phyloP scores from a whole-genome alignment of 768 basidiomycete species.

The Grammothele lineata region DNA sequence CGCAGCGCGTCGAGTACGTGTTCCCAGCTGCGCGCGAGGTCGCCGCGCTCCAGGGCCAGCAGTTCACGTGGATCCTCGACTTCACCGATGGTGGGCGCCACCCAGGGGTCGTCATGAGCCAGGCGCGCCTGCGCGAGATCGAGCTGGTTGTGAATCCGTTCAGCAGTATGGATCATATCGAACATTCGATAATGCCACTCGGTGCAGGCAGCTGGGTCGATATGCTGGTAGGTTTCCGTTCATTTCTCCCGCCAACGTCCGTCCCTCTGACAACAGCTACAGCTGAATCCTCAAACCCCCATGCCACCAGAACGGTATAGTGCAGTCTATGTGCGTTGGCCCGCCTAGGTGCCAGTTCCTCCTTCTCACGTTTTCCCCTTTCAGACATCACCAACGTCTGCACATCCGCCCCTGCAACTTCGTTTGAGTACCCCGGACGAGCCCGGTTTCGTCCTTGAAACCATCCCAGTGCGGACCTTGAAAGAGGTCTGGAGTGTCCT shows the following conservation, averaged over 20 bases:
- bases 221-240: slow-evolving; percentile 39
- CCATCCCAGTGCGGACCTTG: slow-evolving; percentile 65
- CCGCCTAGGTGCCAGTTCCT: neutral
- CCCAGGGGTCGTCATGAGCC: slow-evolving; percentile 66
- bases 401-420: slow-evolving; percentile 67
- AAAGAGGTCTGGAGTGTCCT: slow-evolving; percentile 73
- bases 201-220: slow-evolving; percentile 62
- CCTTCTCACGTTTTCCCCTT: no score
- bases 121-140: slow-evolving; percentile 69
- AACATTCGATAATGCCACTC: slow-evolving; percentile 41
- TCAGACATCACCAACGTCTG: slow-evolving; percentile 60
- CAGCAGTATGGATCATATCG: slow-evolving; percentile 41
- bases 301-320: slow-evolving; percentile 62
- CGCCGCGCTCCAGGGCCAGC: slow-evolving; percentile 21
- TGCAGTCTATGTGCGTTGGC: slow-evolving; percentile 57
- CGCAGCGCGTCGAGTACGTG: slow-evolving; percentile 44
- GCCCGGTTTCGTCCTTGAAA: slow-evolving; percentile 70
- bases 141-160: slow-evolving; percentile 59
- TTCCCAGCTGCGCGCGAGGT: slow-evolving; percentile 39
- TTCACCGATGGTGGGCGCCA: slow-evolving; percentile 53
- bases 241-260: no score
- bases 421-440: slow-evolving; percentile 68
- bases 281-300: slow-evolving; percentile 50
- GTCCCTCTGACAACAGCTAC: no score
- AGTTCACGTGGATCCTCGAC: slow-evolving; percentile 61